Evolutionary conservation across 805 yeast species (phyloP).

Genomic region (Candida koratica): DNA sequence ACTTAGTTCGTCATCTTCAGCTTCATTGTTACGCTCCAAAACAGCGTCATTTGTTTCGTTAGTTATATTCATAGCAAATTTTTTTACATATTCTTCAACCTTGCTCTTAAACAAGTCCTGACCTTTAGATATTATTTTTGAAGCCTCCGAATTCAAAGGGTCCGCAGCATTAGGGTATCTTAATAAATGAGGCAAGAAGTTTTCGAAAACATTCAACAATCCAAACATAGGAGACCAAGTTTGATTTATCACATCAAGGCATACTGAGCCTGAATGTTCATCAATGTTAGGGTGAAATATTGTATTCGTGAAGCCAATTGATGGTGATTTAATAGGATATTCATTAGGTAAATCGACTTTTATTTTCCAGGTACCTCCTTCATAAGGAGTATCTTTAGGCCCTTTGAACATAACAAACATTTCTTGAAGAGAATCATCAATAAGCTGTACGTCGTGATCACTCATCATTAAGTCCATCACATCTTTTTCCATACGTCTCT

Average conservation of each 20-base stretch:
- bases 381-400: constrained; percentile 78
- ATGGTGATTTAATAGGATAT: constrained; percentile 93
- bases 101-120: constrained; percentile 60
- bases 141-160: constrained; percentile 89
- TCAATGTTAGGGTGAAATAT: constrained; percentile 96
- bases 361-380: constrained; percentile 84
- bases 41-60: constrained; percentile 40
- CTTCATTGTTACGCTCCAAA: constrained; percentile 32
- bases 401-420: constrained; percentile 83
- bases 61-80: constrained; percentile 45
- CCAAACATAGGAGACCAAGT: constrained; percentile 99
- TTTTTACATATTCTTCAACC: constrained; percentile 69
- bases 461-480: constrained; percentile 97
- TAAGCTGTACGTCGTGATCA: constrained; percentile 80
- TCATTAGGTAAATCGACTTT: constrained; percentile 93
- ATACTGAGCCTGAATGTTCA: constrained; percentile 84
- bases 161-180: constrained; percentile 93
- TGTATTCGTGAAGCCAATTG: constrained; percentile 87
- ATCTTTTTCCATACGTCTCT: constrained; percentile 85
- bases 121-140: constrained; percentile 69
- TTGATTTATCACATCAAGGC: constrained; percentile 93
- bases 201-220: constrained; percentile 82
- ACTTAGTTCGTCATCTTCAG: constrained; percentile 42
- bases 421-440: constrained; percentile 76
- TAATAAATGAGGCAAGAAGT: constrained; percentile 86